phyloP scores from a whole-genome alignment of 2,329 filamentous ascomycete genomes.

The Fusarium anguioides region DNA sequence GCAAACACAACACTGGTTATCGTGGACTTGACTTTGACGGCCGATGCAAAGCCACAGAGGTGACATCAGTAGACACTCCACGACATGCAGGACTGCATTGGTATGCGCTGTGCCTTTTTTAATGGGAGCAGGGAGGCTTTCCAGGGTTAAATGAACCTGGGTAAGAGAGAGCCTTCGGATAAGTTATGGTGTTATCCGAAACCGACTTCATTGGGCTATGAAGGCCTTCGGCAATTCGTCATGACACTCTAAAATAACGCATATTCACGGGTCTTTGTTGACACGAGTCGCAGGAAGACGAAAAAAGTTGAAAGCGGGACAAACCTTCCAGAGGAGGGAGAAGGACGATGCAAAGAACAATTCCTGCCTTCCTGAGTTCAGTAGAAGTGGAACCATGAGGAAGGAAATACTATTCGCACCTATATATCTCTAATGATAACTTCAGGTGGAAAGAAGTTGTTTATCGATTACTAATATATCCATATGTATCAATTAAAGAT shows the following conservation, averaged over 20 bases:
- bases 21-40: background rate
- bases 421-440: too few relatives aligned
- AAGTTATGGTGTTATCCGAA: slow-evolving; percentile 1
- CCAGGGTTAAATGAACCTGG: background rate
- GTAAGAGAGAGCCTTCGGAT: background rate
- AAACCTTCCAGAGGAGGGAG: too few relatives aligned
- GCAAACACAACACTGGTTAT: background rate
- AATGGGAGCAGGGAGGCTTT: too few relatives aligned
- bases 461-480: background rate
- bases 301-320: background rate
- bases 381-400: too few relatives aligned
- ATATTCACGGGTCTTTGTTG: background rate
- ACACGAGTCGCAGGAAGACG: background rate
- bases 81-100: background rate
- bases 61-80: background rate
- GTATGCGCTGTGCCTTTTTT: background rate
- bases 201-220: background rate
- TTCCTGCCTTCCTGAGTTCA: background rate
- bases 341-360: background rate
- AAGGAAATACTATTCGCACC: too few relatives aligned
- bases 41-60: background rate
- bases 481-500: background rate
- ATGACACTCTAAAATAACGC: background rate
- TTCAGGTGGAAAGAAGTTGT: background rate
- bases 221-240: background rate